Percentiles rank a stretch among this genome's conserved stretches.
These are phyloP conservation scores for Rubus idaeus DNA, from an alignment of 306 rosid species.

Conservation along the genomic window DNA sequence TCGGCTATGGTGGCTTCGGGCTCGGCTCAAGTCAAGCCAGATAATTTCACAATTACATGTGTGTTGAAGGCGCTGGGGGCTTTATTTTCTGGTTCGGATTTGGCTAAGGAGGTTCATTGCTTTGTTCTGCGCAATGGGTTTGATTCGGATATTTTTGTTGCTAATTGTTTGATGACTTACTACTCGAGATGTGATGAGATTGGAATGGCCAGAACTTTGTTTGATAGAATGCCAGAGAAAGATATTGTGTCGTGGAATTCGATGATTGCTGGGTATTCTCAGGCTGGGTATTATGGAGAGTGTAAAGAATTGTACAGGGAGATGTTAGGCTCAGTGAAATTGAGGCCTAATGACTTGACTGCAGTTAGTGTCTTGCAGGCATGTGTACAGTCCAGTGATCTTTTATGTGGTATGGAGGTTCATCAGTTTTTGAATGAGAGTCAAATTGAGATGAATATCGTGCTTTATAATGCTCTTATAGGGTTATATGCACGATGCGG, in stretches of 20 bases:
- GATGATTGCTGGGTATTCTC: slow-evolving; percentile 83
- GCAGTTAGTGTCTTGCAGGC: slow-evolving; percentile 74
- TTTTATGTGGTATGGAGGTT: slow-evolving; percentile 62
- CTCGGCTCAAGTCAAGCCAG: slow-evolving; percentile 33
- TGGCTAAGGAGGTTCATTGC: slow-evolving; percentile 56
- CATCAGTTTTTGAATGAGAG: slow-evolving; percentile 47
- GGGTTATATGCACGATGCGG: slow-evolving; percentile 85
- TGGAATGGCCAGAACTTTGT: slow-evolving; percentile 51
- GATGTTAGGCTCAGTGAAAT: slow-evolving; percentile 41
- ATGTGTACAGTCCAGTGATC: slow-evolving; percentile 81
- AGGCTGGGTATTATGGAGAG: slow-evolving; percentile 58
- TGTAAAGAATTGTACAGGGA: slow-evolving; percentile 59
- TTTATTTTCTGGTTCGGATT: slow-evolving; percentile 20
- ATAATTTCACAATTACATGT: slow-evolving; percentile 54
- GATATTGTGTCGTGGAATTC: slow-evolving; percentile 88
- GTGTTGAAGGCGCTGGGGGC: slow-evolving; percentile 59
- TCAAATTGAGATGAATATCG: slow-evolving; percentile 49
- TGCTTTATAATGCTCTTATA: slow-evolving; percentile 65
- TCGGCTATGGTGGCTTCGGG: slow-evolving; percentile 33
- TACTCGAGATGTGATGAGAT: slow-evolving; percentile 64
- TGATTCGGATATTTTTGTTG: slow-evolving; percentile 58
- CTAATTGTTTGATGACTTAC: slow-evolving; percentile 60
- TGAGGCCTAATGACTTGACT: slow-evolving; percentile 58
- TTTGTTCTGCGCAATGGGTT: slow-evolving; percentile 47
- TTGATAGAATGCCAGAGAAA: slow-evolving; percentile 51